A percentile compares a stretch with the other conserved stretches of the same genome.
Evolutionary conservation across 2,329 filamentous ascomycete species (phyloP).

Genomic region (Neonectria neomacrospora): DNA sequence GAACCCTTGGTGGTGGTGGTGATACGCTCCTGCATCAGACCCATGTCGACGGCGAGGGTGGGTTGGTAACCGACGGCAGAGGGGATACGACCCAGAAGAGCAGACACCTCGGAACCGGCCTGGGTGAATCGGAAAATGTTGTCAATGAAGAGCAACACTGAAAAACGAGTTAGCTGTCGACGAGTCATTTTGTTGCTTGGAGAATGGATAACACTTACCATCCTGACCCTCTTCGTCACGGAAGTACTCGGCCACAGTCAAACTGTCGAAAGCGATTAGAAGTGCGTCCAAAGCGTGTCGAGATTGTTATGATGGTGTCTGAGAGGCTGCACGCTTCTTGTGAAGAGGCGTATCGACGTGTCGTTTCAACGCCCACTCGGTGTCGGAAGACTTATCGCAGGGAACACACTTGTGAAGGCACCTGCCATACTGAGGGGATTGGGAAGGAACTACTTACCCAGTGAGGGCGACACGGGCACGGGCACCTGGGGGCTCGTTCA

Average conservation of each 20-base stretch:
- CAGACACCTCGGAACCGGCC: conserved; percentile 99
- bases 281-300: conserved; percentile 8
- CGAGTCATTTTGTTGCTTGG: not conserved
- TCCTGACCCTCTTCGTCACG: conserved; percentile 82
- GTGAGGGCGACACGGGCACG: conserved; percentile 99
- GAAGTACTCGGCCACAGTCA: conserved; percentile 87
- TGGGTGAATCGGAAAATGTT: conserved; percentile 99
- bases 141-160: conserved; percentile 99
- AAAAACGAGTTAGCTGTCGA: conserved; percentile 13
- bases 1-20: conserved; percentile 99
- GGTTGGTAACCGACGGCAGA: conserved; percentile 99
- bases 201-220: conserved; percentile 62
- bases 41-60: conserved; percentile 98
- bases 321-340: not conserved
- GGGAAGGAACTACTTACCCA: conserved; percentile 56
- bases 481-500: conserved; percentile 99
- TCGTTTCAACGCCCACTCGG: too few relatives aligned
- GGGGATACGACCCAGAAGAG: conserved; percentile 98
- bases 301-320: conserved; percentile 12
- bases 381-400: too few relatives aligned
- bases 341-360: too few relatives aligned
- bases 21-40: conserved; percentile 99
- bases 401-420: too few relatives aligned
- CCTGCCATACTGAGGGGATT: too few relatives aligned
- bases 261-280: conserved; percentile 37